Evolutionary conservation across 257 asterid species (phyloP).

Genomic region (Salvia rosmarinus): DNA sequence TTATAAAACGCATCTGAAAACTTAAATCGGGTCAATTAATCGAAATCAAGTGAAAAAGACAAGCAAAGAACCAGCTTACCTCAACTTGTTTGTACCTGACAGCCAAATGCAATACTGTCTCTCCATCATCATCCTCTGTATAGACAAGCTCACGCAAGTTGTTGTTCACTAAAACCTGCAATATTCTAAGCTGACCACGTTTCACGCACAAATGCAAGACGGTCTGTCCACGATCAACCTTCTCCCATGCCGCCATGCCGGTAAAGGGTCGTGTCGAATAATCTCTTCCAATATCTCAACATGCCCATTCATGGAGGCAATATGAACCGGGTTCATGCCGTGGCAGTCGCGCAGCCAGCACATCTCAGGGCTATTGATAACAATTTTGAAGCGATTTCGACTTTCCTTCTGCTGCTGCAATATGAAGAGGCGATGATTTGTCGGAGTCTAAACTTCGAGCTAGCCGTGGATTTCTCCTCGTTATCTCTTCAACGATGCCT

Average conservation of each 20-base stretch:
- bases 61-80: neutral
- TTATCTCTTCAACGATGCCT: neutral
- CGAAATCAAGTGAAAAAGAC: too few species aligned
- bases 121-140: slow-evolving; percentile 4
- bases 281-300: neutral
- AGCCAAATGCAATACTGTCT: neutral
- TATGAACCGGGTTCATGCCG: neutral
- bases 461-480: neutral
- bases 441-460: neutral
- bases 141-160: neutral
- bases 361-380: neutral
- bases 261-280: neutral
- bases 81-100: neutral
- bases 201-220: neutral
- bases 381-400: neutral
- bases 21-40: too few species aligned
- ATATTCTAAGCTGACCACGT: neutral
- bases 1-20: too few species aligned
- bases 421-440: neutral
- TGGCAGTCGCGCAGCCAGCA: neutral
- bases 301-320: neutral
- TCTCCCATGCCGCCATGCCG: neutral
- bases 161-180: neutral
- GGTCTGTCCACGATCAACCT: neutral
- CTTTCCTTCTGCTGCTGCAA: neutral